Base-by-base conservation (phyloP, 306 rosid genomes). In the Dryas drummondii region DNA sequence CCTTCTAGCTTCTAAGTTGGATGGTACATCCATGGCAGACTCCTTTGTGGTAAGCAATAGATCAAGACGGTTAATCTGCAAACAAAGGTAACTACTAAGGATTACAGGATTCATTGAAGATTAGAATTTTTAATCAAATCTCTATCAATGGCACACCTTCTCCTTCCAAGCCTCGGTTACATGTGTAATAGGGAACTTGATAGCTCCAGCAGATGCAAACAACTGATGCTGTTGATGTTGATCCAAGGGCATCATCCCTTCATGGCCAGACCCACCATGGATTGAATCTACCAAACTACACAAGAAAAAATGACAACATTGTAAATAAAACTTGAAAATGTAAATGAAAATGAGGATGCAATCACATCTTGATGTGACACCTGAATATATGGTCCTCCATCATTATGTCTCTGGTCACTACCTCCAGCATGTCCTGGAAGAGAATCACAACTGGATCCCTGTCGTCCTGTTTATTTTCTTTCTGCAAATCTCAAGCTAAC, bases 361-460 rank as follows among this genome's bases (percentile, higher is more conserved):
- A 13, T 54, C 48, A 80, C 62, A 49, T 58, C 22, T 13, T 22
- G 72, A 82, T 78, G 58, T 79, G 75, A 72, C 75, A 94, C 98
- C 96, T 91, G 82, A 75, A 59, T 72, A 84, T 71, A n/a, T 86
- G 86, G 79, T 94, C 97, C 83, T 90, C 98, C 96, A 84, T 78
- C 93, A 93, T 91, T 76, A 94, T 94, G 83, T 94, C 98, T 80
- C 96, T 90, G 0, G 97, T 87, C 66, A 94, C 93, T 41, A 88
- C 96, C 84, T 94, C 98, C 67, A 91, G 89, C 98, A 94, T 94
- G 88, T 94, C 98, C 87, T 94, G 98, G 83, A 94, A 94, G 47
- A 91, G 83, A 84, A 94, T 85, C 76, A 94, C 98, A 64, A 94
- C 96, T 73, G 83, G 83, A 83, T 91, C 87, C 86, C 91, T 88